These are phyloP conservation scores for Porpolomopsis calyptriformis DNA, from an alignment of 768 basidiomycete genomes.

Conservation along the genomic window DNA sequence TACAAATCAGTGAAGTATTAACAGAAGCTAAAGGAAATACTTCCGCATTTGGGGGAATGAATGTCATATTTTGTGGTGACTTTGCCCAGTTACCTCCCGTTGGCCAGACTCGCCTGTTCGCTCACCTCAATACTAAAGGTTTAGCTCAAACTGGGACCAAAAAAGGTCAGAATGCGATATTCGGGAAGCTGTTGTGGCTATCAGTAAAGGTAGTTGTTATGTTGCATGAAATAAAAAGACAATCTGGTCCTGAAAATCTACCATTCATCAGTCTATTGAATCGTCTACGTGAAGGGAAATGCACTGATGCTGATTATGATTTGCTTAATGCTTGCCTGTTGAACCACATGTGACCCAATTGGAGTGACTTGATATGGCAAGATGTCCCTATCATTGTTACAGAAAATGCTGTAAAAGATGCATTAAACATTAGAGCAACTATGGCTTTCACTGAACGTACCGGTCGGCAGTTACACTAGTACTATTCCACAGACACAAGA, in stretches of 20 bases:
- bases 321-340: conserved; percentile 14
- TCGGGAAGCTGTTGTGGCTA: conserved; percentile 27
- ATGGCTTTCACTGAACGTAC: conserved; percentile 17
- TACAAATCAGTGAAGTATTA: conserved; percentile 24
- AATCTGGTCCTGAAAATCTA: conserved; percentile 15
- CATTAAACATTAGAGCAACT: conserved; percentile 21
- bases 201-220: conserved; percentile 21
- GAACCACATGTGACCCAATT: background rate
- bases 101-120: conserved; percentile 16
- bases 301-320: conserved; percentile 16
- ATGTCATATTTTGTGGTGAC: conserved; percentile 33
- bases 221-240: conserved; percentile 18
- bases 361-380: conserved; percentile 13
- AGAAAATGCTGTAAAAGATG: conserved; percentile 27
- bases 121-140: conserved; percentile 7
- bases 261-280: conserved; percentile 16
- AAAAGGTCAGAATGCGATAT: conserved; percentile 12
- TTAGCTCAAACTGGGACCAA: background rate
- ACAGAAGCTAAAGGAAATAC: conserved; percentile 21
- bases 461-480: conserved; percentile 17
- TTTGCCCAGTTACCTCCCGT: conserved; percentile 34
- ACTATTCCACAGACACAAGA: conserved; percentile 18
- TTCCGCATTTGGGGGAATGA: conserved; percentile 27
- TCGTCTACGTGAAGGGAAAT: conserved; percentile 17
- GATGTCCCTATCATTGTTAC: conserved; percentile 26